These are phyloP conservation scores for Lepidopterella palustris DNA, from an alignment of 495 filamentous ascomycete species.

Conservation along the genomic window DNA sequence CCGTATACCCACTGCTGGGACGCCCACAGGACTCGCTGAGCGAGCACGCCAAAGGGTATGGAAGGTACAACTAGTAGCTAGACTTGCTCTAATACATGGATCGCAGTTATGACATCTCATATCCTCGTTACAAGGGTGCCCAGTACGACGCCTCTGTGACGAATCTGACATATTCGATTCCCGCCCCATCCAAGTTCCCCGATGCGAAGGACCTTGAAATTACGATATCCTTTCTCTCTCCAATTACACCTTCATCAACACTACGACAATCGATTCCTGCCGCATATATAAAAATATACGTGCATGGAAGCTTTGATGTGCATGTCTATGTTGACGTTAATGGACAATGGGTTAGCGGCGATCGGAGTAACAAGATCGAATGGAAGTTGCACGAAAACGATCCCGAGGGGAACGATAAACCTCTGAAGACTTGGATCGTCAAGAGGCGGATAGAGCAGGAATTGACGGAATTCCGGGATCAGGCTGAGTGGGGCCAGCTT, in stretches of 20 bases:
- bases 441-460: constrained; percentile 57
- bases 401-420: constrained; percentile 36
- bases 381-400: constrained; percentile 55
- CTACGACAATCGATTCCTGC: constrained; percentile 86
- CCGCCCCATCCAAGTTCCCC: constrained; percentile 37
- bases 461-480: constrained; percentile 68
- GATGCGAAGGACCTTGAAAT: constrained; percentile 49
- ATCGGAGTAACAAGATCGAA: constrained; percentile 57
- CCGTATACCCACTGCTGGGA: constrained; percentile 82
- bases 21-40: constrained; percentile 74
- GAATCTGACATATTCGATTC: constrained; percentile 76
- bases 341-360: constrained; percentile 81
- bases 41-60: constrained; percentile 41
- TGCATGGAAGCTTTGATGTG: constrained; percentile 63
- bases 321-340: constrained; percentile 83
- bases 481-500: constrained; percentile 83
- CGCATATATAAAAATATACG: constrained; percentile 71
- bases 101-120: constrained; percentile 56
- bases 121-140: constrained; percentile 66
- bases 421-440: constrained; percentile 58
- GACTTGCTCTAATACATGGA: not conserved
- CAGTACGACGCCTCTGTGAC: constrained; percentile 91
- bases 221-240: constrained; percentile 80
- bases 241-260: constrained; percentile 88
- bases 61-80: not conserved